Base-by-base conservation (phyloP, 805 yeast species). In the Ogataea neopini region DNA sequence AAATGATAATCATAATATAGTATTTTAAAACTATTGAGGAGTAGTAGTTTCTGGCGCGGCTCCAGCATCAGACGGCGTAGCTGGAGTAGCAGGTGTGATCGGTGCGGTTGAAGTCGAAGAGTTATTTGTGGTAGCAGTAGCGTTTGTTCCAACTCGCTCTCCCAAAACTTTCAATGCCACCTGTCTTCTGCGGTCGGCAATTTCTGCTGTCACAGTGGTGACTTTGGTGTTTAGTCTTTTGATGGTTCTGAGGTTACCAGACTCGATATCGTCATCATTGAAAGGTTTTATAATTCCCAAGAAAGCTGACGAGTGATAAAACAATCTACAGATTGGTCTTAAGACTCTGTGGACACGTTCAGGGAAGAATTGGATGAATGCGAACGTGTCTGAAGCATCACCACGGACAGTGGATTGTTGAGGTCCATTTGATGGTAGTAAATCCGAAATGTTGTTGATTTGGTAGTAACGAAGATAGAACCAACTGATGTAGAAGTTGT, bases 331-430 rank as follows among this genome's bases (percentile, higher is more conserved):
- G 0, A 82, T 56, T 1, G 81, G 79, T 28, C 72, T 70, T 40
- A 88, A 62, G 20, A 75, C 52, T 2, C 80, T 77, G 46, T 80
- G 79, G 2, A 77, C 29, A 1, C 77, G 62, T 40, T 74, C 80
- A 0, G 97, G 97, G 80, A 91, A 91, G 63, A 91, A 88, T 57
- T 85, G 84, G 26, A 84, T 83, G 52, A 91, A 74, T 46, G 87
- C 82, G 71, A 91, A 91, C 1, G 92, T 86, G 56, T 91, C 97
- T 0, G 94, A 83, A 0, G 97, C 96, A 64, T 90, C 97, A 32
- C 97, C 97, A 22, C 77, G 66, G 9, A 83, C 68, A 19, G 73
- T 62, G 28, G 56, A 43, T 19, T 43, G 54, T 25, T 17, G 61
- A 6, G 42, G 28, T 44, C 29, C 61, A 55, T 34, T 39, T n/a